A percentile compares a stretch with the other conserved stretches of the same genome.
phyloP scores from a whole-genome alignment of 1,139 yeast genomes.

The Casaregolazyma suthepensis region DNA sequence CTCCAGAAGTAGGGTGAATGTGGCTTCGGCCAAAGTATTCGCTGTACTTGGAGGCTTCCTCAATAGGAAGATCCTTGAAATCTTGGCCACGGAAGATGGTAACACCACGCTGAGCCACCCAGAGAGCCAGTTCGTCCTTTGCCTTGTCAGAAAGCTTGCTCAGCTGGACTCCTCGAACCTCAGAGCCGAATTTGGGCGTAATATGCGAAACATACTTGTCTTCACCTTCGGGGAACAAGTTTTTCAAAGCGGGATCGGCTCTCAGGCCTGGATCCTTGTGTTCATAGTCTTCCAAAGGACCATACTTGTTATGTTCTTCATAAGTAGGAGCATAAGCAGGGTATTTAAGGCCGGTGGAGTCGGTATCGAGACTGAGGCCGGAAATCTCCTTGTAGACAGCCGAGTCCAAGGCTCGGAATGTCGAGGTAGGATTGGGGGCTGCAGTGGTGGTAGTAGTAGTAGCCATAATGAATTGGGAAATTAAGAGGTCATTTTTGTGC shows the following conservation, averaged over 20 bases:
- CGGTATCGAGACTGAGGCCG: background rate
- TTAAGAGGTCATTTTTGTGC: background rate
- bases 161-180: conserved; percentile 52
- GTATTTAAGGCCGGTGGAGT: conserved; percentile 8
- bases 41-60: conserved; percentile 43
- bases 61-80: conserved; percentile 49
- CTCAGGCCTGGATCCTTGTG: conserved; percentile 34
- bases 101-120: conserved; percentile 62
- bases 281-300: conserved; percentile 34
- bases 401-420: background rate
- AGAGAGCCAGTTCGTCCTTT: conserved; percentile 58
- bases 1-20: conserved; percentile 62
- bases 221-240: conserved; percentile 24
- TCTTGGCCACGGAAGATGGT: conserved; percentile 64
- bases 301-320: conserved; percentile 40
- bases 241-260: conserved; percentile 30
- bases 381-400: background rate
- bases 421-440: background rate
- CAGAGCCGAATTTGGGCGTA: conserved; percentile 60
- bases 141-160: conserved; percentile 45
- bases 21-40: conserved; percentile 55
- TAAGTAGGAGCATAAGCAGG: conserved; percentile 47
- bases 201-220: conserved; percentile 18
- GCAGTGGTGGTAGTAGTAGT: background rate
- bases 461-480: background rate